phyloP scores from a whole-genome alignment of 768 basidiomycete genomes.

The Coprinopsis sp. region DNA sequence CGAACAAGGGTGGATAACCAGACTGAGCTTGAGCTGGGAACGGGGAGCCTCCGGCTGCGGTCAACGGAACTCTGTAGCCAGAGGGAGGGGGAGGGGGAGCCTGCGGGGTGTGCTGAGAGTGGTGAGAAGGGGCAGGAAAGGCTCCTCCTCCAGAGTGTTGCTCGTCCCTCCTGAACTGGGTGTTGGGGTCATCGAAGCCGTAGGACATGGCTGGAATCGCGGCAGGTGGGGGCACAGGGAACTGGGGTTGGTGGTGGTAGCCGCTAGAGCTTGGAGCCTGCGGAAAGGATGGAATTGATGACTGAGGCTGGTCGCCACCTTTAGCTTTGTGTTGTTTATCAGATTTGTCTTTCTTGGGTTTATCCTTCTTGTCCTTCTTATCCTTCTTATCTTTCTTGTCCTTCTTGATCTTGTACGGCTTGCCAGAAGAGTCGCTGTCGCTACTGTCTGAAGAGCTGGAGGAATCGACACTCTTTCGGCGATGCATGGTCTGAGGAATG shows the following conservation, averaged over 20 bases:
- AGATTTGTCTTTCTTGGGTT: slow-evolving; percentile 17
- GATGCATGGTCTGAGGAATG: slow-evolving; percentile 14
- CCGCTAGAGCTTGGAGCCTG: not conserved
- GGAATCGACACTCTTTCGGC: slow-evolving; percentile 28
- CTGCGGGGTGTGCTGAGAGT: slow-evolving; percentile 1
- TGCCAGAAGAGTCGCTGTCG: slow-evolving; percentile 17
- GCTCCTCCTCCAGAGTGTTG: too few species aligned
- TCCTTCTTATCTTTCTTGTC: slow-evolving; percentile 18
- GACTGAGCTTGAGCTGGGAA: slow-evolving; percentile 42
- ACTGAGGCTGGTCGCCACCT: slow-evolving; percentile 6
- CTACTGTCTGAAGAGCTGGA: slow-evolving; percentile 19
- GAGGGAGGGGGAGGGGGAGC: slow-evolving; percentile 44
- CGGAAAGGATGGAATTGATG: slow-evolving; percentile 1
- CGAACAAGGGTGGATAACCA: slow-evolving; percentile 44
- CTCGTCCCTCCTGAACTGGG: not conserved
- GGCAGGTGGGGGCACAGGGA: slow-evolving; percentile 10
- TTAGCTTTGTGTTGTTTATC: slow-evolving; percentile 17
- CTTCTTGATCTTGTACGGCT: slow-evolving; percentile 21
- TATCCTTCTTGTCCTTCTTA: slow-evolving; percentile 18
- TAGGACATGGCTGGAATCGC: slow-evolving; percentile 10
- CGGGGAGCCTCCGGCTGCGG: slow-evolving; percentile 24
- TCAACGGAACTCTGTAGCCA: slow-evolving; percentile 60
- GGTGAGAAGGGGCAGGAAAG: too few species aligned
- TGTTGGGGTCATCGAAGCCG: slow-evolving; percentile 15
- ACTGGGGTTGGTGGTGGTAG: slow-evolving; percentile 6